These are phyloP conservation scores for Annulohypoxylon maeteangense DNA, from an alignment of 495 filamentous ascomycete species.

Conservation along the genomic window DNA sequence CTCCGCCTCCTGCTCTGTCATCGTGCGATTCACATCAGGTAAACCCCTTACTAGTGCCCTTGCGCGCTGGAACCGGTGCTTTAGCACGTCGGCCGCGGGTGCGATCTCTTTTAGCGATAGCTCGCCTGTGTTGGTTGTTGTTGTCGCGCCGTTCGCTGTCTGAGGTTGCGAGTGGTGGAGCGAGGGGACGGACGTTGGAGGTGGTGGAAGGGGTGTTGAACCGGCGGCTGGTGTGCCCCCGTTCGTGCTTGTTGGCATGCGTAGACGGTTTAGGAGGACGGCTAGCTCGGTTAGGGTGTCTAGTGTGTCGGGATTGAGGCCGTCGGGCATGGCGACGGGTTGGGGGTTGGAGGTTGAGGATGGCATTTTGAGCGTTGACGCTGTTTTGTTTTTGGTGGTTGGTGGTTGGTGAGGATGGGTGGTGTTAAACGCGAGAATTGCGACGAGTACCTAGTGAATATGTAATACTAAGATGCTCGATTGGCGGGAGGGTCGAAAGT, in stretches of 20 bases:
- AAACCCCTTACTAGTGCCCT: constrained; percentile 71
- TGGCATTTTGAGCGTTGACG: constrained; percentile 37
- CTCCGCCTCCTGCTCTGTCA: constrained; percentile 83
- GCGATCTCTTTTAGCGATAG: constrained; percentile 83
- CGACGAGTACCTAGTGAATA: background rate
- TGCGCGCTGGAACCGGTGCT: constrained; percentile 83
- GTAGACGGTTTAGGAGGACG: constrained; percentile 77
- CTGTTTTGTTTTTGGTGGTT: background rate
- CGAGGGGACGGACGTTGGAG: constrained; percentile 24
- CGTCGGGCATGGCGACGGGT: constrained; percentile 52
- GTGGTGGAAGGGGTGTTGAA: constrained; percentile 33
- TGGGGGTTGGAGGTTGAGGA: constrained; percentile 45
- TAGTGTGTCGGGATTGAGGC: constrained; percentile 71
- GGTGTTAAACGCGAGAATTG: background rate
- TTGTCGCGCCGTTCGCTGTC: constrained; percentile 41
- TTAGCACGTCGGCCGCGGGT: constrained; percentile 76
- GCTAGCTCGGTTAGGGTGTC: constrained; percentile 87
- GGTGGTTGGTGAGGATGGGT: background rate
- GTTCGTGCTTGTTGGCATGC: constrained; percentile 51
- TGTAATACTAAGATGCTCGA: background rate
- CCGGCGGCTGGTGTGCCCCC: background rate
- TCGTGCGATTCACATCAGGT: constrained; percentile 77
- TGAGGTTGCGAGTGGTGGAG: constrained; percentile 44
- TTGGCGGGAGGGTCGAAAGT: background rate
- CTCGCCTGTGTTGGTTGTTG: constrained; percentile 36